A percentile compares a stretch with the other conserved stretches of the same genome.
phyloP scores from a whole-genome alignment of 257 asterid genomes.

The Solanum appendiculatum region DNA sequence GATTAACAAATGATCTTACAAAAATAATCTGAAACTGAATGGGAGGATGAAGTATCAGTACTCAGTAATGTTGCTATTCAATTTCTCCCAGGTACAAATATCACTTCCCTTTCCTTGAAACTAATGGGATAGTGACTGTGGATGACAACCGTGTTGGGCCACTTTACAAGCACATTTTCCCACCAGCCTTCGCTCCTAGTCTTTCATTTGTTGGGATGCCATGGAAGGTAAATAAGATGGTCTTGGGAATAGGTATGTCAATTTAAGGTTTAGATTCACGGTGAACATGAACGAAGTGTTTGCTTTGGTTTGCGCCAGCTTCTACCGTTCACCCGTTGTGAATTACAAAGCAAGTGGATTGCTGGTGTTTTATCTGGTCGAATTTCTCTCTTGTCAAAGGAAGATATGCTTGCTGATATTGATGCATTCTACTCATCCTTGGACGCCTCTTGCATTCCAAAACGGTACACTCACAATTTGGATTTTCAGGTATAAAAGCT shows the following conservation, averaged over 20 bases:
- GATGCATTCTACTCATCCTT: constrained; percentile 58
- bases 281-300: background rate
- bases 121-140: constrained; percentile 51
- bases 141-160: constrained; percentile 90
- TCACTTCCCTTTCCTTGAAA: constrained; percentile 80
- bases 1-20: background rate
- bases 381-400: constrained; percentile 42
- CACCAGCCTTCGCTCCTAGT: constrained; percentile 76
- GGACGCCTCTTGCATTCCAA: constrained; percentile 48
- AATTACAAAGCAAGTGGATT: constrained; percentile 83
- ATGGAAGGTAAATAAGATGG: constrained; percentile 61
- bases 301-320: constrained; percentile 33
- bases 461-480: constrained; percentile 67
- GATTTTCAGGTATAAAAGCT: constrained; percentile 49
- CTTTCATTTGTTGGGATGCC: constrained; percentile 93
- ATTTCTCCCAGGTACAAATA: constrained; percentile 55
- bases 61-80: background rate
- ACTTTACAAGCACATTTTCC: constrained; percentile 78
- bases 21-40: background rate
- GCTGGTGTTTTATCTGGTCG: constrained; percentile 80
- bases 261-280: background rate
- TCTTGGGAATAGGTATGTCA: background rate
- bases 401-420: constrained; percentile 59
- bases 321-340: constrained; percentile 64
- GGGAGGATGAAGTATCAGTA: background rate